Conservation (phyloP, 2,329 filamentous ascomycete species). For the Aspergillus pseudonomiae region DNA sequence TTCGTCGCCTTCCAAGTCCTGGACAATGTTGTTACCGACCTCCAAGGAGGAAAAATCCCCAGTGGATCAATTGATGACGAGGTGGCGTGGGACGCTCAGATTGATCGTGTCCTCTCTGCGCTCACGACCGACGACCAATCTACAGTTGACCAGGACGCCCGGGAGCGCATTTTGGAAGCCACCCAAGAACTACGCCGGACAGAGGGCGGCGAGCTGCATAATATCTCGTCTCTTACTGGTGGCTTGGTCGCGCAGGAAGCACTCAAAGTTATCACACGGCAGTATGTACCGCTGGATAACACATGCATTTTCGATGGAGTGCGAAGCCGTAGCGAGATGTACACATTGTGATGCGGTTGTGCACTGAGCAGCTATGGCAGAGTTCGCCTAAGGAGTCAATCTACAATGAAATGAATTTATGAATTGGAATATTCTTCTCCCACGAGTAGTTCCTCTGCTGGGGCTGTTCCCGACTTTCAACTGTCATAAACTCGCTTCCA, state of each 20-base stretch:
- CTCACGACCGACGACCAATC: slow-evolving; percentile 44
- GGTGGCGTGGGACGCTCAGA: slow-evolving; percentile 34
- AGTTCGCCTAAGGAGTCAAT: neutral
- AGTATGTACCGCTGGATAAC: slow-evolving; percentile 67
- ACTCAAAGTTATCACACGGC: slow-evolving; percentile 76
- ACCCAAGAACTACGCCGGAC: slow-evolving; percentile 73
- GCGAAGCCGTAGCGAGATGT: slow-evolving; percentile 57
- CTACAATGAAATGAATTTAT: slow-evolving; percentile 9
- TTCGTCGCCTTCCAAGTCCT: slow-evolving; percentile 65
- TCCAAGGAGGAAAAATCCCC: slow-evolving; percentile 46
- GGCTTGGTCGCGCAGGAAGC: slow-evolving; percentile 96
- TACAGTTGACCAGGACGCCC: slow-evolving; percentile 53
- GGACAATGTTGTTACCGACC: slow-evolving; percentile 55
- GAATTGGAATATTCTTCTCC: neutral
- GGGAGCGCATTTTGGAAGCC: slow-evolving; percentile 56
- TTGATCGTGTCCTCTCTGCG: slow-evolving; percentile 31
- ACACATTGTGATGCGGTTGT: slow-evolving; percentile 44
- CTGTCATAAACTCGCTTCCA: neutral
- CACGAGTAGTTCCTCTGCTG: neutral
- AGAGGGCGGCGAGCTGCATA: slow-evolving; percentile 85
- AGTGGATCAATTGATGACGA: slow-evolving; percentile 36
- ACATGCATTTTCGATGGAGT: slow-evolving; percentile 67
- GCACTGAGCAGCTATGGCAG: neutral
- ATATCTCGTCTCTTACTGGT: slow-evolving; percentile 82
- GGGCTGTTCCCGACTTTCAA: neutral